Conservation (phyloP, 2,329 filamentous ascomycete genomes). For the Diaporthe vexans region DNA sequence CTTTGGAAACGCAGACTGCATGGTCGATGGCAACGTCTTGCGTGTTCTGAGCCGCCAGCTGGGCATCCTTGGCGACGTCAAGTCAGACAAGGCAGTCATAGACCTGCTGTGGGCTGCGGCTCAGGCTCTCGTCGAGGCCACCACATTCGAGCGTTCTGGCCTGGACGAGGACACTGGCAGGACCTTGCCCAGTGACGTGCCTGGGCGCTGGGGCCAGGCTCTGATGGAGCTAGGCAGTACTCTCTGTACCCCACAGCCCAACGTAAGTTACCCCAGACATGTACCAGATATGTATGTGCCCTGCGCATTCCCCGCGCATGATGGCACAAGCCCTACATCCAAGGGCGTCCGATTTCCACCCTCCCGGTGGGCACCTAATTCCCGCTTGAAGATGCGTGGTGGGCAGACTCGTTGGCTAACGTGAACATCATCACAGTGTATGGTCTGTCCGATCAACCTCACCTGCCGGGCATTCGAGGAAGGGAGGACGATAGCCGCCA, state of each 20-base stretch:
- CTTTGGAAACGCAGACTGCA: conserved; percentile 70
- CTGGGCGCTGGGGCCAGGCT: conserved; percentile 74
- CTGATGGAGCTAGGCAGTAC: conserved; percentile 77
- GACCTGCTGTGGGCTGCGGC: conserved; percentile 72
- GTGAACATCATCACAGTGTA: conserved; percentile 52
- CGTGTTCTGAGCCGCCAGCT: conserved; percentile 73
- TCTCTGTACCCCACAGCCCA: conserved; percentile 71
- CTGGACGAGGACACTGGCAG: conserved; percentile 38
- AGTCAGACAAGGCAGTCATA: conserved; percentile 65
- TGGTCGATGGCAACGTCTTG: conserved; percentile 75
- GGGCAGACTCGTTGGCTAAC: not conserved
- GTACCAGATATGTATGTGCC: not conserved
- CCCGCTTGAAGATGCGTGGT: not conserved
- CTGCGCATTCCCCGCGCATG: too few species aligned
- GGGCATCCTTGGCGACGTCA: conserved; percentile 69
- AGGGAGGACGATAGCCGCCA: conserved; percentile 53
- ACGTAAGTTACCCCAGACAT: conserved; percentile 43
- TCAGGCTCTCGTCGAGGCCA: conserved; percentile 65
- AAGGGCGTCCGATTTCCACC: not conserved
- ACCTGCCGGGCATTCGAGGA: conserved; percentile 67
- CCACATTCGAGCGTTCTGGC: conserved; percentile 56
- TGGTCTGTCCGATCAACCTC: conserved; percentile 62
- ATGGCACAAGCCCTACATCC: not conserved
- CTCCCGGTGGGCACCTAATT: too few species aligned
- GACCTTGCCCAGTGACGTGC: conserved; percentile 59